A percentile compares a stretch with the other conserved stretches of the same genome.
phyloP scores from a whole-genome alignment of 306 rosid genomes.

The Mucuna pruriens region DNA sequence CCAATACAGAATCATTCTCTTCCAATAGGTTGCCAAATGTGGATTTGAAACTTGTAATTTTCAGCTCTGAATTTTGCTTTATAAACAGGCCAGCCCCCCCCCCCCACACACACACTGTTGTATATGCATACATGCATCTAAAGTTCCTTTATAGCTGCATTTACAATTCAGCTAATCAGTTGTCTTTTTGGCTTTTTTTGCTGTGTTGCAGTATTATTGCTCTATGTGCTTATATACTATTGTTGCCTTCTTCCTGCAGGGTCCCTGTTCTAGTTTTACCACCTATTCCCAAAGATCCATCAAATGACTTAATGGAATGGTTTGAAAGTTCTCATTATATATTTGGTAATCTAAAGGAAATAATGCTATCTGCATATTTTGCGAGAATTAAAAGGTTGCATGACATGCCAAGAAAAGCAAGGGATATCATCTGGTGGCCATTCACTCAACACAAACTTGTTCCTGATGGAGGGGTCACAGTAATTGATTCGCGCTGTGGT shows the following conservation, averaged over 20 bases:
- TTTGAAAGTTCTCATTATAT: constrained; percentile 56
- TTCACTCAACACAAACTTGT: constrained; percentile 94
- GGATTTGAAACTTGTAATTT: not conserved
- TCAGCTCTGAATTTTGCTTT: not conserved
- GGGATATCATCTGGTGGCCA: constrained; percentile 93
- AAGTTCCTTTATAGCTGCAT: constrained; percentile 7
- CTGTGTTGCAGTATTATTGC: constrained; percentile 17
- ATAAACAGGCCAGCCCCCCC: not conserved
- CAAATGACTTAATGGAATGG: constrained; percentile 85
- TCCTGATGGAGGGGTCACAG: constrained; percentile 73
- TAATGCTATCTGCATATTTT: constrained; percentile 65
- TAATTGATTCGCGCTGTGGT: constrained; percentile 96
- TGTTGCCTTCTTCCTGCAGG: constrained; percentile 51
- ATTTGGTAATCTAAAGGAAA: constrained; percentile 73
- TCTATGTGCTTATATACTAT: constrained; percentile 7
- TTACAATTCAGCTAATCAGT: not conserved
- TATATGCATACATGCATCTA: not conserved
- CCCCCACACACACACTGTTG: not conserved
- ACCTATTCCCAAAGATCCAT: constrained; percentile 76
- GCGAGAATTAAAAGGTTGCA: constrained; percentile 68
- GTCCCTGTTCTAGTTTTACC: constrained; percentile 90
- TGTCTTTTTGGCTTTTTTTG: not conserved
- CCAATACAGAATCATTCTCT: not conserved
- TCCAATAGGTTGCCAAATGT: not conserved
- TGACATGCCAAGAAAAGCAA: constrained; percentile 86